Evolutionary conservation across 108 stramenopile genomes (phyloP).

Genomic region (Discostella stelligeroides): DNA sequence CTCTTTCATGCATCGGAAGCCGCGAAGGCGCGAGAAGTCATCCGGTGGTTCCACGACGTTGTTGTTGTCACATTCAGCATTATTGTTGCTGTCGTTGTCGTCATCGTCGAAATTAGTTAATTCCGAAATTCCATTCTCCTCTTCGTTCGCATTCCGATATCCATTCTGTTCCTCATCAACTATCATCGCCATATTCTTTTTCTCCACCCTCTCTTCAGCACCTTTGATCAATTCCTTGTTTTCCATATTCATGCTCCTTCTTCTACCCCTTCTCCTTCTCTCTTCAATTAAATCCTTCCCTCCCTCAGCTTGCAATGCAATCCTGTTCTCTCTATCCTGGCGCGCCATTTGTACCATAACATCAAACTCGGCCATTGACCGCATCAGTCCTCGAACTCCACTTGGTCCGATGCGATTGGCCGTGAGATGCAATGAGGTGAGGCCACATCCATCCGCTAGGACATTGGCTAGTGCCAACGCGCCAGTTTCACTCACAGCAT

Average conservation of each 20-base stretch:
- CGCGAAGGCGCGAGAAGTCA: slow-evolving; percentile 33
- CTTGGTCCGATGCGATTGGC: slow-evolving; percentile 64
- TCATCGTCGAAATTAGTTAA: slow-evolving; percentile 20
- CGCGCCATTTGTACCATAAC: slow-evolving; percentile 44
- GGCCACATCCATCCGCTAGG: slow-evolving; percentile 65
- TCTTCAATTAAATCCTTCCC: background rate
- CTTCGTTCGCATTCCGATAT: slow-evolving; percentile 13
- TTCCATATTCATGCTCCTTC: background rate
- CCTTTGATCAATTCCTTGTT: slow-evolving; percentile 12
- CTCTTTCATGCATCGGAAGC: slow-evolving; percentile 59
- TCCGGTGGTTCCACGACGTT: slow-evolving; percentile 45
- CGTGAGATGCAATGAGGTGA: slow-evolving; percentile 68
- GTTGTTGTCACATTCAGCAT: slow-evolving; percentile 11
- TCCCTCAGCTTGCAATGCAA: slow-evolving; percentile 32
- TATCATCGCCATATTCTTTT: background rate
- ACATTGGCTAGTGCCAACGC: slow-evolving; percentile 69
- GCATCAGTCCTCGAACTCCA: slow-evolving; percentile 66
- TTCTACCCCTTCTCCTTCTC: background rate
- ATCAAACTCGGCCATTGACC: slow-evolving; percentile 71
- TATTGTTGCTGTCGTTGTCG: slow-evolving; percentile 3
- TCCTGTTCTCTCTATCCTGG: slow-evolving; percentile 48
- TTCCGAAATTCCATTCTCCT: slow-evolving; percentile 19
- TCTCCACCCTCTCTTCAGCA: no score
- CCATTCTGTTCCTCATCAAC: slow-evolving; percentile 10
- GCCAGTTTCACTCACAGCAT: slow-evolving; percentile 62